A percentile compares a stretch with the other conserved stretches of the same genome.
phyloP scores from a whole-genome alignment of 2,329 filamentous ascomycete species.

The Rhynchosporium secalis region DNA sequence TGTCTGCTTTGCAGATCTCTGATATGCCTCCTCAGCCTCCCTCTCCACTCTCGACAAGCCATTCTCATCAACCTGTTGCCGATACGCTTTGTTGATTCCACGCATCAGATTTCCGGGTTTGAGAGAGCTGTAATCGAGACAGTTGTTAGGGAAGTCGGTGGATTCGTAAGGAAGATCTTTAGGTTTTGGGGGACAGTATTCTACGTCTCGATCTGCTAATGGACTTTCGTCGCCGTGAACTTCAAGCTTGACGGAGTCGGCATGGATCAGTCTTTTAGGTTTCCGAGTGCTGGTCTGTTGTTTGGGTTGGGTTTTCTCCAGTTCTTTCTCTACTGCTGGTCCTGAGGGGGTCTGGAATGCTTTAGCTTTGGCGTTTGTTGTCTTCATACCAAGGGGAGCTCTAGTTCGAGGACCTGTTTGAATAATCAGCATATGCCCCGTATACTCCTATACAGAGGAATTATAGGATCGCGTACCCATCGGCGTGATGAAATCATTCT shows the following conservation, averaged over 20 bases:
- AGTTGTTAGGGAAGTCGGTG: slow-evolving; percentile 62
- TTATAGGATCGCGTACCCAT: slow-evolving; percentile 58
- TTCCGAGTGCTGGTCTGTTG: slow-evolving; percentile 57
- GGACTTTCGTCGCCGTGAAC: slow-evolving; percentile 55
- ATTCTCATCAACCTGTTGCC: slow-evolving; percentile 65
- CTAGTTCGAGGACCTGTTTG: slow-evolving; percentile 56
- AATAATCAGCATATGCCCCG: background rate
- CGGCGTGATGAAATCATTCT: slow-evolving; percentile 74
- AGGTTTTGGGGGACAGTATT: slow-evolving; percentile 81
- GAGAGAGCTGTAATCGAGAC: slow-evolving; percentile 57
- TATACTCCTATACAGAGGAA: background rate
- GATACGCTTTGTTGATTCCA: slow-evolving; percentile 62
- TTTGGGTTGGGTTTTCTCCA: slow-evolving; percentile 63
- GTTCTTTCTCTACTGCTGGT: slow-evolving; percentile 57
- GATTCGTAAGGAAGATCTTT: slow-evolving; percentile 67
- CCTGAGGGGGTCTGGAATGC: slow-evolving; percentile 65
- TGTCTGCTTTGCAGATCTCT: slow-evolving; percentile 50
- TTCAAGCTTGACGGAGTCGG: slow-evolving; percentile 62
- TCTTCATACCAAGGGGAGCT: slow-evolving; percentile 89
- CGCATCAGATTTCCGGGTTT: slow-evolving; percentile 60
- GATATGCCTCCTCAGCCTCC: slow-evolving; percentile 53
- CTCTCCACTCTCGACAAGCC: slow-evolving; percentile 64
- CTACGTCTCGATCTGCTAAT: slow-evolving; percentile 69
- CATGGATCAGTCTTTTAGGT: slow-evolving; percentile 55
- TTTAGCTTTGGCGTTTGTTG: slow-evolving; percentile 86